Conservation (phyloP, 2,329 filamentous ascomycete genomes). For the Pseudogymnoascus pannorum region DNA sequence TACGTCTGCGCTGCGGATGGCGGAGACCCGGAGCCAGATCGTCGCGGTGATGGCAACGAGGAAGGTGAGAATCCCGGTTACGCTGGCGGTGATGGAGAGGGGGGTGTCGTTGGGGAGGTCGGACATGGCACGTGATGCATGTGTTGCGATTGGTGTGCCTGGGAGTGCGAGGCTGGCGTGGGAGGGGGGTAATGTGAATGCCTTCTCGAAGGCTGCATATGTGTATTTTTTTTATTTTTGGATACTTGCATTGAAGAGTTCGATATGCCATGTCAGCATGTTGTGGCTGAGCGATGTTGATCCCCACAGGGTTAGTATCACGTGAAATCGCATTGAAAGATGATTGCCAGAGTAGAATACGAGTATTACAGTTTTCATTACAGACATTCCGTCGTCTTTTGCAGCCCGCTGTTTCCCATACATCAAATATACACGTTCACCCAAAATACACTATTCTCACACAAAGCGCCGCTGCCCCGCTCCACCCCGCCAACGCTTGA, state of each 20-base stretch:
- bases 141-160: background rate
- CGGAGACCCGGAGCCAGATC: slow-evolving; percentile 37
- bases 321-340: background rate
- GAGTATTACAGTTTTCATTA: slow-evolving; percentile 8
- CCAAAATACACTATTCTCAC: slow-evolving; percentile 3
- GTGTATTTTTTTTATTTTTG: background rate
- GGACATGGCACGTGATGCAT: slow-evolving; percentile 11
- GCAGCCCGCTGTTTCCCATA: background rate
- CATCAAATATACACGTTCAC: background rate
- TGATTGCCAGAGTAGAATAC: background rate
- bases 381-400: slow-evolving; percentile 8
- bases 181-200: background rate
- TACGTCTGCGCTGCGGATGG: slow-evolving; percentile 39
- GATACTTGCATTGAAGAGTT: background rate
- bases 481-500: background rate
- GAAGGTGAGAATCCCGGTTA: slow-evolving; percentile 42
- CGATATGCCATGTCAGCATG: background rate
- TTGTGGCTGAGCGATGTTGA: slow-evolving; percentile 2
- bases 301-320: background rate
- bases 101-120: slow-evolving; percentile 31
- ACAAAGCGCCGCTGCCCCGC: background rate
- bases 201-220: background rate
- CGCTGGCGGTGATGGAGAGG: slow-evolving; percentile 37
- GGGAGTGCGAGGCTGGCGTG: background rate
- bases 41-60: slow-evolving; percentile 39